Evolutionary conservation across 306 rosid species (phyloP).

Genomic region (Trifolium subterraneum): DNA sequence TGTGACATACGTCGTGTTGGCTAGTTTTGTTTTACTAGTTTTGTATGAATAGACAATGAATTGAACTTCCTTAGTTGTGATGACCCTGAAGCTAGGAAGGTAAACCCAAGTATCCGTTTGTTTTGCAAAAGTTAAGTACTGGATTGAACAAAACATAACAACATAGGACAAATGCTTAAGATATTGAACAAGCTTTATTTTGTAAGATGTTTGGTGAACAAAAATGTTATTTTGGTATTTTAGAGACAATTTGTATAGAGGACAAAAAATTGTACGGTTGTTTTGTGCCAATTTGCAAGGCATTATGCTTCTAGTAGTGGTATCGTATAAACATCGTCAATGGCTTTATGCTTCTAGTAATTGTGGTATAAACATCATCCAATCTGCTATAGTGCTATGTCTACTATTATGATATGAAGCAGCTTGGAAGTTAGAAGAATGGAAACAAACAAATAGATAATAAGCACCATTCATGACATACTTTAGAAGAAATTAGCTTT

Average conservation of each 20-base stretch:
- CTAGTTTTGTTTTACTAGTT: neutral
- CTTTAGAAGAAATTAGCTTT: constrained; percentile 25
- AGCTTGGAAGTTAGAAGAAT: constrained; percentile 11
- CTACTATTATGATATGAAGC: neutral
- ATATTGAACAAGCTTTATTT: no score
- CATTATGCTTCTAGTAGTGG: neutral
- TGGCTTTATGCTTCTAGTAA: neutral
- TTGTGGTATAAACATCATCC: neutral
- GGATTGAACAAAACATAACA: no score
- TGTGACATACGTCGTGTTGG: neutral
- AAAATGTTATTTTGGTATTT: no score
- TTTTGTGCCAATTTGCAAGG: no score
- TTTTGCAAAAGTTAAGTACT: no score
- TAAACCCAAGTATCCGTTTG: neutral
- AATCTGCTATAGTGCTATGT: neutral
- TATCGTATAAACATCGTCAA: neutral
- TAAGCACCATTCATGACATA: neutral
- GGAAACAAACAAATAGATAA: constrained; percentile 20
- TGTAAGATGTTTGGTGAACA: no score
- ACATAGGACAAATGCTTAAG: no score
- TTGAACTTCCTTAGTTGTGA: neutral
- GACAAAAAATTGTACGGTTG: no score
- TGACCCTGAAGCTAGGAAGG: neutral
- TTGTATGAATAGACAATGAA: neutral
- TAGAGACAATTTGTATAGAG: no score